Base-by-base conservation (phyloP, 805 yeast species). In the Candida rishiriensis region DNA sequence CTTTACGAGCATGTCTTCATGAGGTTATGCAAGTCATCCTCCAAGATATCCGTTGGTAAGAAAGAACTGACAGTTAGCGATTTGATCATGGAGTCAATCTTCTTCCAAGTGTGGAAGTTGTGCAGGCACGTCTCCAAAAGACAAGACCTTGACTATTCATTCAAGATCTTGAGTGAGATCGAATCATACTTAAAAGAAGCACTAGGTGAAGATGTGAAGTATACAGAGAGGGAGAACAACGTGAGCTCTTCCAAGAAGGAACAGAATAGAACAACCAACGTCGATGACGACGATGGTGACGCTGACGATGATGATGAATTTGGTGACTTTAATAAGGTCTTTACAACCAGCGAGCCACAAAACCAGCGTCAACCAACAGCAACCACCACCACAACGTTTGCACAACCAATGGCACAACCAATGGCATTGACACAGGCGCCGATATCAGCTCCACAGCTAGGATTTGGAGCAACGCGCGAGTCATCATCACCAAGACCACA, bases 21-120 rank as follows among this genome's bases (percentile, higher is more conserved):
- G 1, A 64, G 54, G 45, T 48, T 66, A 11, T 47, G 56, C 3
- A 48, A 45, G 15, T 36, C 57, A 1, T 40, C 56, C 1, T 38
- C 52, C 2, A 56, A 55, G 29, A 48, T 60, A 3, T 57, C 59
- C 17, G 53, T 54, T 11, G 47, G 52, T 12, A 56, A 56, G 18
- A 41, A 43, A 11, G 65, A 63, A 43, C 41, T 54, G 14, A 55
- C 51, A n/a, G 43, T 59, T 2, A 36, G 51, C 42, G 68, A 62
- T 39, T 53, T 65, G 39, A 59, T 64, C 8, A 42, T 56, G 40
- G 61, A 60, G 34, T 55, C 59, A 12, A 39, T 66, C 1, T 65
- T 61, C 37, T 65, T 66, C 46, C 60, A 65, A 42, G 43, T 65
- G 10, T 66, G 71, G 71, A 65, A 59, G 30, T 46, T 66, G 26